Evolutionary conservation across 805 yeast genomes (phyloP), one percentile per base, ranked within the genome.

Genomic region (Saturnispora besseyi): DNA sequence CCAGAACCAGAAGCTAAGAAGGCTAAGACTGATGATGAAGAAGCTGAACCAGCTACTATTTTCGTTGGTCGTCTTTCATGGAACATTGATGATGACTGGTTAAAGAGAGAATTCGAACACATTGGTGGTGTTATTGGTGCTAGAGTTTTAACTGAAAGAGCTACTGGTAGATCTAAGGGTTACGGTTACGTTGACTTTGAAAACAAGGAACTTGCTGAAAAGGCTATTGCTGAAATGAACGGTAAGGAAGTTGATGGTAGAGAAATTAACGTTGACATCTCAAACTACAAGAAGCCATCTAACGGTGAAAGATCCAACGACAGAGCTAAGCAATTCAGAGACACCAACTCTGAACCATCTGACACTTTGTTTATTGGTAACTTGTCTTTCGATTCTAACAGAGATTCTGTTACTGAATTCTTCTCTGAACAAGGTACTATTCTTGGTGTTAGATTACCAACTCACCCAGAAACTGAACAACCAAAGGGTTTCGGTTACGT

Each of bases 401-500:
- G 88, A 72, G 96, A 90, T 68, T 72, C 72, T 54, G 74, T 93
- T 59, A 83, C 75, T 68, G 81, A 78, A 60, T 67, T 80, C 40
- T 93, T 93, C 64, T 80, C 84, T 59, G 79, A 78, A 64, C 77
- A 78, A 69, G 98, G 96, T 67, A 76, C 78, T 55, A 87, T 93
- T 54, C 72, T 88, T 50, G 87, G 95, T 55, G 90, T 89, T 60
- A 84, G 99, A 76, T 75, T 93, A 59, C 99, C 99, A 70, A 91
- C 98, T 41, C 95, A 93, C 74, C 97, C 96, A 64, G 98, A 91
- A 70, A 90, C 98, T 57, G 95, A 89, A 70, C 96, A 91, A 75
- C 95, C 96, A 70, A 93, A 93, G 81, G 99, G 99, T 60, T 93
- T 93, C 74, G 99, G 98, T 59, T 93, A 93, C 72, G 96, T 91